Evolutionary conservation across 192 early-diverging fungal genomes (phyloP).

Genomic region (Endogone sp.): DNA sequence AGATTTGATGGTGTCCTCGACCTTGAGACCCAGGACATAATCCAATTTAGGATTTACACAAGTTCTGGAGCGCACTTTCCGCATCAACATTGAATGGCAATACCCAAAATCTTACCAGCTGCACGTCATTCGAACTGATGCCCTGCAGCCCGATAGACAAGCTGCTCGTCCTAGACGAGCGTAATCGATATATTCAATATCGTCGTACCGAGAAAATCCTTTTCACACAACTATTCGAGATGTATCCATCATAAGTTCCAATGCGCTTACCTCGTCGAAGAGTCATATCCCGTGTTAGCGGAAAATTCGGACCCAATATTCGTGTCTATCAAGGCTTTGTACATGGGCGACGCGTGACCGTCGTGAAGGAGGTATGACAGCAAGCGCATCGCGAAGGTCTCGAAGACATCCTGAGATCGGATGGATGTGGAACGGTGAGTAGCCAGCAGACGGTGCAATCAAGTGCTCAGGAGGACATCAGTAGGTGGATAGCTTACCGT

Average conservation of each 20-base stretch:
- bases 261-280: constrained; percentile 45
- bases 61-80: background rate
- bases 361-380: constrained; percentile 80
- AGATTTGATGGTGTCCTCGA: constrained; percentile 65
- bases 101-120: constrained; percentile 28
- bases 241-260: background rate
- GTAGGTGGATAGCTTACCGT: constrained; percentile 32
- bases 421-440: background rate
- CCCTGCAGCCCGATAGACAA: constrained; percentile 90
- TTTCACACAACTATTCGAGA: constrained; percentile 2
- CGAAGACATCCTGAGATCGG: constrained; percentile 66
- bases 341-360: constrained; percentile 90
- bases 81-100: background rate
- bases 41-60: constrained; percentile 4
- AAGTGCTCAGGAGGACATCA: background rate
- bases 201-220: no score
- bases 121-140: constrained; percentile 63
- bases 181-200: no score
- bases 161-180: constrained; percentile 38
- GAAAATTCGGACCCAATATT: constrained; percentile 88
- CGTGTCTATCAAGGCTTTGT: constrained; percentile 87
- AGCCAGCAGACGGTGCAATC: background rate
- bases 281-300: constrained; percentile 87
- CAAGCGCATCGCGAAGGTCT: constrained; percentile 78
- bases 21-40: constrained; percentile 10